A percentile compares a stretch with the other conserved stretches of the same genome.
Evolutionary conservation across 148 eudicot species (phyloP).

Genomic region (Arctostaphylos glauca): DNA sequence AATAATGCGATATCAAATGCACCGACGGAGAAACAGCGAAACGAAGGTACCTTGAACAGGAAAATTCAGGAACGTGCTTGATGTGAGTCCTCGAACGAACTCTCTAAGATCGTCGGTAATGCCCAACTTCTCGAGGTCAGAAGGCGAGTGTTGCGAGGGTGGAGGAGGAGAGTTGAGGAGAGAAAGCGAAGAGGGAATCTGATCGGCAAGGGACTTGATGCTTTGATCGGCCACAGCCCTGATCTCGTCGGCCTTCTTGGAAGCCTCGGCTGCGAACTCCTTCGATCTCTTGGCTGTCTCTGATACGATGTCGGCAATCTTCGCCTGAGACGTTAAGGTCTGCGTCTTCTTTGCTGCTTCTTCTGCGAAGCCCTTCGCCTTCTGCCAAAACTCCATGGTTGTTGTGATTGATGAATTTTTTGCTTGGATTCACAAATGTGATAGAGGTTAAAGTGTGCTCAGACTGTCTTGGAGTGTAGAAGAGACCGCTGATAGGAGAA

Average conservation of each 20-base stretch:
- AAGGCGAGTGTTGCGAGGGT: conserved; percentile 11
- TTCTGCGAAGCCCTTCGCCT: conserved; percentile 47
- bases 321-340: conserved; percentile 36
- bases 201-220: conserved; percentile 27
- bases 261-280: conserved; percentile 56
- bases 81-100: conserved; percentile 47
- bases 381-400: conserved; percentile 59
- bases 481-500: background rate
- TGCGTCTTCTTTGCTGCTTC: conserved; percentile 60
- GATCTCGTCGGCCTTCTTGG: conserved; percentile 47
- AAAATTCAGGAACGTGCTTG: conserved; percentile 50
- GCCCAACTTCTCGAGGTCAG: conserved; percentile 44
- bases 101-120: conserved; percentile 54
- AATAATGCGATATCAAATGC: background rate
- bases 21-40: background rate
- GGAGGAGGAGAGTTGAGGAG: conserved; percentile 27
- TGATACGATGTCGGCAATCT: conserved; percentile 50
- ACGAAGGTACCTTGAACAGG: conserved; percentile 41
- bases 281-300: conserved; percentile 55
- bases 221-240: conserved; percentile 17
- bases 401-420: background rate
- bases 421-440: background rate
- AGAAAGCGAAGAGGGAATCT: conserved; percentile 24
- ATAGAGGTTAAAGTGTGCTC: background rate
- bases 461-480: background rate